phyloP scores from a whole-genome alignment of 176 grass and related monocot genomes.

The Oryza brachyantha region DNA sequence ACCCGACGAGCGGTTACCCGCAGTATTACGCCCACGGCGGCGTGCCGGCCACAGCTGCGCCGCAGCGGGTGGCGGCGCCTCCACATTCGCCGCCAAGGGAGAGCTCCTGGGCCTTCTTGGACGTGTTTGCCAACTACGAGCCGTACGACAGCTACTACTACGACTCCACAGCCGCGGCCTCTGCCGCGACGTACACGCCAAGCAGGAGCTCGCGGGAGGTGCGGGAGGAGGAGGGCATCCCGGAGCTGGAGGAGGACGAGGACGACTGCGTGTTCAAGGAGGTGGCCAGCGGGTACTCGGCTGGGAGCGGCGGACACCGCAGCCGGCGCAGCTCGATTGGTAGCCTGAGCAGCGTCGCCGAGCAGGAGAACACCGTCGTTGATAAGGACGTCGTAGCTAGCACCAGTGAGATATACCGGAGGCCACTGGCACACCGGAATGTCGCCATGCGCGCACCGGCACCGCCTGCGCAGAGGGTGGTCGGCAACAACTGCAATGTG shows the following conservation, averaged over 20 bases:
- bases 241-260: constrained; percentile 73
- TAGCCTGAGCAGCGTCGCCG: not conserved
- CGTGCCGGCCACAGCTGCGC: constrained; percentile 3
- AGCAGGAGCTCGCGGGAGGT: constrained; percentile 85
- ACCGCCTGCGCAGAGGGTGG: not conserved
- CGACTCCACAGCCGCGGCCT: not conserved
- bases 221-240: constrained; percentile 95
- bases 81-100: constrained; percentile 67
- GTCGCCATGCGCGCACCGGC: not conserved
- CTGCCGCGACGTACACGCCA: constrained; percentile 45
- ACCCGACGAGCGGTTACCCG: constrained; percentile 12
- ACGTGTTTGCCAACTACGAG: constrained; percentile 68
- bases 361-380: constrained; percentile 21
- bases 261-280: constrained; percentile 46
- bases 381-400: constrained; percentile 26
- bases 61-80: not conserved
- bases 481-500: not conserved
- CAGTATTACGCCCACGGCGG: constrained; percentile 41
- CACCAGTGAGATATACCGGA: constrained; percentile 17
- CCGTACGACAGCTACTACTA: constrained; percentile 37
- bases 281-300: constrained; percentile 37
- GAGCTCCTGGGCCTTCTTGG: constrained; percentile 81
- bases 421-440: constrained; percentile 6
- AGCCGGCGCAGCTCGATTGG: constrained; percentile 32
- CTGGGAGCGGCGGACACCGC: not conserved